phyloP scores from a whole-genome alignment of 495 filamentous ascomycete species.

The Daldinia childiae region DNA sequence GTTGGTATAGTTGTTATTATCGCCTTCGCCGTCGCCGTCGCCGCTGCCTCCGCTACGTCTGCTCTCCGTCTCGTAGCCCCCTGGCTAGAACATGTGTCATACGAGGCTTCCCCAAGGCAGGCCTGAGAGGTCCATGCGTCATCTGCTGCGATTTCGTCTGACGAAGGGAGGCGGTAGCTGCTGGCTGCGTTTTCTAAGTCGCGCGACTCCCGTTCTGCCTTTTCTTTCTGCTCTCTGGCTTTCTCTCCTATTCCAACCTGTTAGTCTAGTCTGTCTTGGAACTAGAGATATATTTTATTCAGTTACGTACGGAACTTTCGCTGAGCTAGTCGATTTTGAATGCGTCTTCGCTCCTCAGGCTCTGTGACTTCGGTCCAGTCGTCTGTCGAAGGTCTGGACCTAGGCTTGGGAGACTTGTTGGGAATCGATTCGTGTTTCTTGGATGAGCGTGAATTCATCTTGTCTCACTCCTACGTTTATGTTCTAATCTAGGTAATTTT shows the following conservation, averaged over 20 bases:
- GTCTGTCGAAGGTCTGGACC: constrained; percentile 54
- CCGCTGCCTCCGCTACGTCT: constrained; percentile 44
- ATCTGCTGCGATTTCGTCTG: constrained; percentile 59
- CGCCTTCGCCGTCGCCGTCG: constrained; percentile 12
- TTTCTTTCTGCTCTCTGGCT: constrained; percentile 65
- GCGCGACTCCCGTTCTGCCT: constrained; percentile 62
- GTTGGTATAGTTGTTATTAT: background rate
- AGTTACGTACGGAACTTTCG: constrained; percentile 65
- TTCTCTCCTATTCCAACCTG: constrained; percentile 62
- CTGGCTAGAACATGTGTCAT: constrained; percentile 63
- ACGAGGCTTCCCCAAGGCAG: constrained; percentile 70
- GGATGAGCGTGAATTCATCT: constrained; percentile 50
- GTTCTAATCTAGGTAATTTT: constrained; percentile 3
- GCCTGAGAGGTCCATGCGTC: constrained; percentile 60
- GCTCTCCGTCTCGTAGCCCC: constrained; percentile 62
- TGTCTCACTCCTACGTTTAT: background rate
- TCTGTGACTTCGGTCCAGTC: constrained; percentile 70
- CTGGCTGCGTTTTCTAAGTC: constrained; percentile 64
- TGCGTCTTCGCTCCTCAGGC: constrained; percentile 66
- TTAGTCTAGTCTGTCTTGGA: constrained; percentile 28
- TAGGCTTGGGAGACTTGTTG: constrained; percentile 48
- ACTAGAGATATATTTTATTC: constrained; percentile 1
- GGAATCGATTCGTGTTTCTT: constrained; percentile 44
- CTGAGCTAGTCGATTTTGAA: constrained; percentile 69
- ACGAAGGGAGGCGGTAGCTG: constrained; percentile 63